phyloP scores from a whole-genome alignment of 148 eudicot species.

The Chenopodium suecicum region DNA sequence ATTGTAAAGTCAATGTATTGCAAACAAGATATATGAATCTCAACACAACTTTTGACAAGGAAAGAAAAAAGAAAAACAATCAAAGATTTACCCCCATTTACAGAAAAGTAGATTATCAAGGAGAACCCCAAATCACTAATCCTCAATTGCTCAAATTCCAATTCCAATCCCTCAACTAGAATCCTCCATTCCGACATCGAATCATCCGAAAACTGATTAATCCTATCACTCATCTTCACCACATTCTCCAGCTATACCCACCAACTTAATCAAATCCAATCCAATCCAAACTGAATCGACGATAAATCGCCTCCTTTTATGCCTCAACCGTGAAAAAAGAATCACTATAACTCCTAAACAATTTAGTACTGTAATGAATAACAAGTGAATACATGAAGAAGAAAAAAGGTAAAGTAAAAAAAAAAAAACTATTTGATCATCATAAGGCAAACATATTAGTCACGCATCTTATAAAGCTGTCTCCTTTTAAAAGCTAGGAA shows the following conservation, averaged over 20 bases:
- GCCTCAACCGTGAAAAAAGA: slow-evolving; percentile 23
- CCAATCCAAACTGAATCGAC: not conserved
- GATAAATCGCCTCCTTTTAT: not conserved
- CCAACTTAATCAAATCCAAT: slow-evolving; percentile 9
- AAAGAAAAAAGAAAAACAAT: slow-evolving; percentile 10
- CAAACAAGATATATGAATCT: slow-evolving; percentile 22
- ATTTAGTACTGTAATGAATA: slow-evolving; percentile 4
- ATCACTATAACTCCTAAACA: slow-evolving; percentile 18
- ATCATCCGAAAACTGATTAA: slow-evolving; percentile 2
- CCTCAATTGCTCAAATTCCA: slow-evolving; percentile 6
- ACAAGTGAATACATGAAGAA: slow-evolving; percentile 2
- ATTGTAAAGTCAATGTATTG: slow-evolving; percentile 22
- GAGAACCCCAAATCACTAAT: slow-evolving; percentile 16
- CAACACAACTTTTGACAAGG: slow-evolving; percentile 19
- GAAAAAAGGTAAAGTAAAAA: not conserved
- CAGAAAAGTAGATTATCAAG: slow-evolving; percentile 25
- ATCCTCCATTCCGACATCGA: slow-evolving; percentile 1
- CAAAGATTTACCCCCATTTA: slow-evolving; percentile 42
- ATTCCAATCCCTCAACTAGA: not conserved
- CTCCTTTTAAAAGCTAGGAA: slow-evolving; percentile 56
- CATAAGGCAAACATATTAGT: slow-evolving; percentile 18
- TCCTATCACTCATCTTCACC: slow-evolving; percentile 3
- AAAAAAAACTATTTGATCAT: not conserved
- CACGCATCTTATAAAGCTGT: slow-evolving; percentile 38
- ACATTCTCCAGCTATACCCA: slow-evolving; percentile 19